Evolutionary conservation across 2,329 filamentous ascomycete species (phyloP).

Genomic region (Exserohilum rostratum): DNA sequence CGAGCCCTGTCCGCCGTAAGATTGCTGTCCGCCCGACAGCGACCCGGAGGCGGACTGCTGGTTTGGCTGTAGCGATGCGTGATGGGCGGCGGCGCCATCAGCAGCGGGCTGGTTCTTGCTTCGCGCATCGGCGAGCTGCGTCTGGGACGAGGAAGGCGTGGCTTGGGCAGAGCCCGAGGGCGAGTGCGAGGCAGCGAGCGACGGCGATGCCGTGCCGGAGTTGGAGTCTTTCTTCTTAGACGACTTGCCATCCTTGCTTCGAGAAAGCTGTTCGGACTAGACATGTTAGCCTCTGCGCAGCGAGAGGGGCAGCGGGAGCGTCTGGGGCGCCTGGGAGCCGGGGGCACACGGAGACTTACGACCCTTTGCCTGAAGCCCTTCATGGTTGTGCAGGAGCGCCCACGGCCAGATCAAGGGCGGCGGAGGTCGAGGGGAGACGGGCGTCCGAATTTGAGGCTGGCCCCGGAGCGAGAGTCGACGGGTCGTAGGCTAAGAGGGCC

Average conservation of each 20-base stretch:
- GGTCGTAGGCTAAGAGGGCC: conserved; percentile 34
- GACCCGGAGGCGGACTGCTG: conserved; percentile 41
- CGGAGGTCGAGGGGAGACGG: conserved; percentile 34
- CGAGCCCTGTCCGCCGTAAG: conserved; percentile 39
- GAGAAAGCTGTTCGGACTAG: conserved; percentile 83
- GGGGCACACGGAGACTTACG: conserved; percentile 65
- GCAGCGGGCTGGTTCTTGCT: conserved; percentile 73
- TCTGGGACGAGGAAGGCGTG: conserved; percentile 89
- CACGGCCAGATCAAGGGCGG: conserved; percentile 38
- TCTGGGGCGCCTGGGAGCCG: conserved; percentile 29
- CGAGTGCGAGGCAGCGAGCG: conserved; percentile 63
- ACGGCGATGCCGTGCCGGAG: conserved; percentile 79
- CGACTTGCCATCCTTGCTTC: conserved; percentile 86
- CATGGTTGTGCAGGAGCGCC: conserved; percentile 68
- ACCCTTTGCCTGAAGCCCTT: conserved; percentile 98
- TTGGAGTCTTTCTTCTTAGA: conserved; percentile 66
- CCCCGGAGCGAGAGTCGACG: conserved; percentile 30
- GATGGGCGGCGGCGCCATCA: conserved; percentile 35
- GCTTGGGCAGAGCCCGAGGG: conserved; percentile 66
- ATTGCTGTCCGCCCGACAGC: conserved; percentile 39
- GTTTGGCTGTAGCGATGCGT: conserved; percentile 39
- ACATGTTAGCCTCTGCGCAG: conserved; percentile 55
- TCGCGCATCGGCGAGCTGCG: conserved; percentile 81
- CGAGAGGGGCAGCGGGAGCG: conserved; percentile 30
- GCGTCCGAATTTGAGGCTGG: conserved; percentile 29